Percentiles rank a stretch among this genome's conserved stretches.
phyloP scores from a whole-genome alignment of 129 eudicot genomes.

The Flaveria sonorensis region DNA sequence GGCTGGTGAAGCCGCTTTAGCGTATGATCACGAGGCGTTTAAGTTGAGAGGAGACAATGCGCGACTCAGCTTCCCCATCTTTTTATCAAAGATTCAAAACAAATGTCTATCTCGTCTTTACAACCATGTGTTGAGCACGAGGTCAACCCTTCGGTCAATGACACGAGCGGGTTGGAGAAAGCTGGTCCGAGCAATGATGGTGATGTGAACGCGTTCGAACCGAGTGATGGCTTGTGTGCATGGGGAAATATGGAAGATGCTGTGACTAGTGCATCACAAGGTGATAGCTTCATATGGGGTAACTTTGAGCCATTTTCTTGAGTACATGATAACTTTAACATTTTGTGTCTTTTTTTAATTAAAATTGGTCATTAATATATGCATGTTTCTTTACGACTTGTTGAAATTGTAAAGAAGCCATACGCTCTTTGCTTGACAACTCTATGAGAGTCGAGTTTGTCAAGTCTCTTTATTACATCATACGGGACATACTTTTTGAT shows the following conservation, averaged over 20 bases:
- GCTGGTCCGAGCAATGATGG: conserved; percentile 13
- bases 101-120: conserved; percentile 5
- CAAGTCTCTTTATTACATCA: background rate
- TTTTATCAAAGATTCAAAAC: conserved; percentile 18
- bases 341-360: background rate
- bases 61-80: conserved; percentile 49
- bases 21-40: conserved; percentile 51
- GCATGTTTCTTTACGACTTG: background rate
- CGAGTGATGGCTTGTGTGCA: conserved; percentile 24
- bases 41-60: conserved; percentile 45
- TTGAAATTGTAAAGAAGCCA: conserved; percentile 6
- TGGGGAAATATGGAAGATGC: conserved; percentile 40
- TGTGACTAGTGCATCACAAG: conserved; percentile 27
- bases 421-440: background rate
- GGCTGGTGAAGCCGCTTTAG: conserved; percentile 47
- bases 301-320: conserved; percentile 23
- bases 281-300: conserved; percentile 39
- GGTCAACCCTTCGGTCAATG: conserved; percentile 16
- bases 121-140: conserved; percentile 26
- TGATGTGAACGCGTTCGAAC: conserved; percentile 10
- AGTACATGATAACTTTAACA: conserved; percentile 4
- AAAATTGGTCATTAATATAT: background rate
- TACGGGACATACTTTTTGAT: background rate
- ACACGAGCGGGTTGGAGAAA: conserved; percentile 1
- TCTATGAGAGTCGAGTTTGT: background rate